phyloP scores from a whole-genome alignment of 2,329 filamentous ascomycete genomes.

The Talaromyces sp. region DNA sequence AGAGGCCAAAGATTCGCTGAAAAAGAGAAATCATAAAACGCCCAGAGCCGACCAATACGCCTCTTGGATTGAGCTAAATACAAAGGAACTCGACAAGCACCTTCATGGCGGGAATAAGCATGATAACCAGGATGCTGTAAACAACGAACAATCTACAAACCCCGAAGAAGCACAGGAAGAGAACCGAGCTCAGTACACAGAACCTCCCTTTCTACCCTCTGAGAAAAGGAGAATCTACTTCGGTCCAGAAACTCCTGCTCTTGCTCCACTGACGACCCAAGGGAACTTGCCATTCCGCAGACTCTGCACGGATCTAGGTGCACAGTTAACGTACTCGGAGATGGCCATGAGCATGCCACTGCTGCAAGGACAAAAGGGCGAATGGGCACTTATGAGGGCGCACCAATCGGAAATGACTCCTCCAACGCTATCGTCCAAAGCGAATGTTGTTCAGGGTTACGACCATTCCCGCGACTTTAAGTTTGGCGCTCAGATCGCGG shows the following conservation, averaged over 20 bases:
- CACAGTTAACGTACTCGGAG: slow-evolving; percentile 92
- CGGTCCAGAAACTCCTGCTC: slow-evolving; percentile 81
- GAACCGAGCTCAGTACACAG: slow-evolving; percentile 73
- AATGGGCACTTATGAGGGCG: slow-evolving; percentile 93
- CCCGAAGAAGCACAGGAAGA: slow-evolving; percentile 55
- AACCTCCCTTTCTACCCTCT: slow-evolving; percentile 81
- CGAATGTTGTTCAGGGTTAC: slow-evolving; percentile 65
- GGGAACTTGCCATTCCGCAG: slow-evolving; percentile 93
- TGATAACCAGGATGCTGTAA: slow-evolving; percentile 20
- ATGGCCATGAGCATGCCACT: slow-evolving; percentile 94
- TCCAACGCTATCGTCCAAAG: slow-evolving; percentile 58
- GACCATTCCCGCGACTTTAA: slow-evolving; percentile 77
- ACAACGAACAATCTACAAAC: slow-evolving; percentile 17
- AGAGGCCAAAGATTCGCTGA: slow-evolving; percentile 68
- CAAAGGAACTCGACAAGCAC: slow-evolving; percentile 44
- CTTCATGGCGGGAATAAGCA: slow-evolving; percentile 43
- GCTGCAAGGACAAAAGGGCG: slow-evolving; percentile 80
- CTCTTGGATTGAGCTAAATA: slow-evolving; percentile 69
- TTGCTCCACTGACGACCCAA: slow-evolving; percentile 95
- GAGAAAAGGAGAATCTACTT: slow-evolving; percentile 95
- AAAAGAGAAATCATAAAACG: slow-evolving; percentile 66
- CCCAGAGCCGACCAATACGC: slow-evolving; percentile 72
- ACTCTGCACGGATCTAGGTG: slow-evolving; percentile 82
- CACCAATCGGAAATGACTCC: slow-evolving; percentile 76
- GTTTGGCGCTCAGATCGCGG: slow-evolving; percentile 90